These are phyloP conservation scores for Calendula officinalis DNA, from an alignment of 129 eudicot genomes.

Conservation along the genomic window DNA sequence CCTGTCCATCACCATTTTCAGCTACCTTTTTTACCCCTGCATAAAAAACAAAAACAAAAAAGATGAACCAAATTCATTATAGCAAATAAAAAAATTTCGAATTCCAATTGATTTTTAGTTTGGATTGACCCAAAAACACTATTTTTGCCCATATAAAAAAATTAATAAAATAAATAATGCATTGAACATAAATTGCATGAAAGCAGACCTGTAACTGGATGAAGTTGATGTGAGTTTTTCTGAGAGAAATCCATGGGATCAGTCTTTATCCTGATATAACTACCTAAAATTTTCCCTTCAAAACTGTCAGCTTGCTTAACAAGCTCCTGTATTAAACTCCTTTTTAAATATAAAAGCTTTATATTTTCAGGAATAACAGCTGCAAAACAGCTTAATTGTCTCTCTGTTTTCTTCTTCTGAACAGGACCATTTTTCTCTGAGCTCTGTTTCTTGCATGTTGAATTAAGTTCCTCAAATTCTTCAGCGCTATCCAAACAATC, in stretches of 20 bases:
- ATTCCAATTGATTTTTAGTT: background rate
- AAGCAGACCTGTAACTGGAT: constrained; percentile 70
- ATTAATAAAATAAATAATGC: background rate
- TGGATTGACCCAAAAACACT: background rate
- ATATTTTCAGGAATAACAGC: constrained; percentile 67
- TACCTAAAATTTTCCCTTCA: constrained; percentile 63
- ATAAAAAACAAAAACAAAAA: constrained; percentile 3
- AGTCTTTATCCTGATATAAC: constrained; percentile 81
- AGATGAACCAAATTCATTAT: background rate
- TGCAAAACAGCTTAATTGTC: constrained; percentile 62
- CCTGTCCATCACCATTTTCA: constrained; percentile 30
- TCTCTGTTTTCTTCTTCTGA: constrained; percentile 37
- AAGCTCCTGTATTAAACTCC: constrained; percentile 71
- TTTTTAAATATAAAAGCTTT: constrained; percentile 67
- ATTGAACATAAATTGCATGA: background rate
- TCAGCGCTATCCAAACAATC: constrained; percentile 47
- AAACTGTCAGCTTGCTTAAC: constrained; percentile 58
- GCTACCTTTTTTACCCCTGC: constrained; percentile 54
- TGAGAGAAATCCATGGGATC: constrained; percentile 74
- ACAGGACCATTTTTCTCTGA: constrained; percentile 25
- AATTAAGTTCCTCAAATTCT: constrained; percentile 27
- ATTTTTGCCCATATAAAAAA: background rate
- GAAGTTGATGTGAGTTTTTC: constrained; percentile 69
- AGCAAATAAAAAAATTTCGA: constrained; percentile 8
- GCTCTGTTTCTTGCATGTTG: constrained; percentile 29